Evolutionary conservation across 306 rosid genomes (phyloP), one percentile per base, ranked within the genome.

Genomic region (Clitoria ternatea): DNA sequence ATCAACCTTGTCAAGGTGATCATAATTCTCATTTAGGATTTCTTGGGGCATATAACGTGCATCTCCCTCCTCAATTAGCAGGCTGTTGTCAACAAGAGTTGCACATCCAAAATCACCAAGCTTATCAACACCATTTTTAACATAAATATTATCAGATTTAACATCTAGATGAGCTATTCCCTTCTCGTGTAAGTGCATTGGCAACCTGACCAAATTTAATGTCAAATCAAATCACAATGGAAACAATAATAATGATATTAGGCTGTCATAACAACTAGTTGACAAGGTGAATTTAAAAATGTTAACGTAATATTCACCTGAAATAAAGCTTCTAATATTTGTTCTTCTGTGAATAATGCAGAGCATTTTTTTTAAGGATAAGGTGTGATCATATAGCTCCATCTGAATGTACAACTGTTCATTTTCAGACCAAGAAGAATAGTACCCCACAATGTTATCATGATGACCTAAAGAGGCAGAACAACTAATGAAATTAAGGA

Each of bases 41-140:
- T 90, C 97, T 53, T 70, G 89, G 7, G 97, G 94, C 97, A 86
- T 88, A 53, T 86, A 90, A 43, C 85, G 97, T 17, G 97, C 97
- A 82, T 90, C 97, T 22, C 97, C 97, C 81, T 88, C 97, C 64
- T 86, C 97, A 72, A 90, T 81, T 26, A 83, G 88, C 62, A 90
- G 83, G 87, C 88, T 88, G 26, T 65, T 82, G 27, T 88, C 95
- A 62, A 79, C 72, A 30, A 79, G 89, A 32, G 92, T 85, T 71
- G 92, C 88, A 61, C 95, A 90, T 49, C 97, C 95, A 77, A 88
- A 90, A 77, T 88, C 97, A n/a, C 97, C 97, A 77, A 90, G 92
- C 86, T 90, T 88, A 83, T 80, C 88, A 52, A 88, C 77, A 60
- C 92, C 94, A 70, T 75, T 75, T 67, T 88, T 90, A 1, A 79